phyloP scores from a whole-genome alignment of 2,329 filamentous ascomycete species.

The Penicillium sp. region DNA sequence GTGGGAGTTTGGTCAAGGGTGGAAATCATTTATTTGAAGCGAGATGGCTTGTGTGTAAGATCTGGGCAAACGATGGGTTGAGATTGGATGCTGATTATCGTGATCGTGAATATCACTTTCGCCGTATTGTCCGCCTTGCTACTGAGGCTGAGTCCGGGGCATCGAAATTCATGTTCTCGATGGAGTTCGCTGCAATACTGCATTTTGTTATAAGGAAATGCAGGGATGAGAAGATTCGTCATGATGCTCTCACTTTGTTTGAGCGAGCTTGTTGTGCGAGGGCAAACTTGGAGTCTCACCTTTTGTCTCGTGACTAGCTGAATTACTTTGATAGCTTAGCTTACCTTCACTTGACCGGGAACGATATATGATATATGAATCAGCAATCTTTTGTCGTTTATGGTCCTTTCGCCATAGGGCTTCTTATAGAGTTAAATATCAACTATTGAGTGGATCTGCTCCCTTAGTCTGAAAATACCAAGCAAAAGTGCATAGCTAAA shows the following conservation, averaged over 20 bases:
- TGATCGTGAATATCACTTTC: background rate
- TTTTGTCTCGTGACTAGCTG: background rate
- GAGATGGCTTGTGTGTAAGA: background rate
- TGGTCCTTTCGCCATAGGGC: no score
- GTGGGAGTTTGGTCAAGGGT: background rate
- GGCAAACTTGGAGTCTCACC: background rate
- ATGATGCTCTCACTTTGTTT: background rate
- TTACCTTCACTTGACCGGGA: no score
- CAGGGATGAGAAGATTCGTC: background rate
- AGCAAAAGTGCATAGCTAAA: no score
- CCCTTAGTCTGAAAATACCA: no score
- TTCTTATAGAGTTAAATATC: no score
- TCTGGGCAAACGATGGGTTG: background rate
- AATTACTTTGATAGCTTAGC: no score
- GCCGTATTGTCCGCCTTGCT: background rate
- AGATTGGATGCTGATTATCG: background rate
- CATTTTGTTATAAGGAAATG: background rate
- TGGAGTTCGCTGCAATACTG: background rate
- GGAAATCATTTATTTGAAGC: background rate
- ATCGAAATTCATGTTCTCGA: background rate
- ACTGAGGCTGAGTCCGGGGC: background rate
- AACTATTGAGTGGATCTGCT: no score
- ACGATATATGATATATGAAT: no score
- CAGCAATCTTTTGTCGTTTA: no score
- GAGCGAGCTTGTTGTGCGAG: background rate